These are phyloP conservation scores for Tricholoma saponaceum DNA, from an alignment of 768 basidiomycete species.

Conservation along the genomic window DNA sequence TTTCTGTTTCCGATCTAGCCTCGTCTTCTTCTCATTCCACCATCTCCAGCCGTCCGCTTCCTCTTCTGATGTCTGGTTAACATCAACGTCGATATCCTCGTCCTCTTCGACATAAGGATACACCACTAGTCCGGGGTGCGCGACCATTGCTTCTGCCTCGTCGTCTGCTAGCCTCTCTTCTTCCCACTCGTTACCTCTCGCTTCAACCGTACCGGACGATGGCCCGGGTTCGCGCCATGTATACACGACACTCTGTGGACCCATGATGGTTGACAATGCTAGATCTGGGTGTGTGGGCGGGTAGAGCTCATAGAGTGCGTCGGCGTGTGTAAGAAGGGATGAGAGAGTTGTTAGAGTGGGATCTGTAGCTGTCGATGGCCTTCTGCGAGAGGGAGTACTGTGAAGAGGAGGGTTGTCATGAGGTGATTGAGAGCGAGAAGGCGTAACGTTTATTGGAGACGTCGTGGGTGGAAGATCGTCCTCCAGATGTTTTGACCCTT, in stretches of 20 bases:
- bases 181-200: not conserved
- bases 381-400: not conserved
- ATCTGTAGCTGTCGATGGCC: not conserved
- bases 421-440: not conserved
- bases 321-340: constrained; percentile 54
- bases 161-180: constrained; percentile 38
- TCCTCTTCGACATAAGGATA: constrained; percentile 41
- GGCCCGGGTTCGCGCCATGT: constrained; percentile 60
- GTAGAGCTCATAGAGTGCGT: constrained; percentile 51
- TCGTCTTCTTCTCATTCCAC: constrained; percentile 12
- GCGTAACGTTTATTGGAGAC: not conserved
- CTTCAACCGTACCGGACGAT: constrained; percentile 17
- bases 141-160: constrained; percentile 59
- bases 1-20: constrained; percentile 5
- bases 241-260: constrained; percentile 70
- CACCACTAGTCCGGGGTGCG: constrained; percentile 51
- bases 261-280: constrained; percentile 58
- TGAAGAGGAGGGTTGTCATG: not conserved
- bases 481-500: not conserved
- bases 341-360: constrained; percentile 26
- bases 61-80: constrained; percentile 15
- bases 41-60: constrained; percentile 3
- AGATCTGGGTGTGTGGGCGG: constrained; percentile 60
- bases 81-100: constrained; percentile 14
- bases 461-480: not conserved